These are phyloP conservation scores for Sclerospora graminicola DNA, from an alignment of 352 stramenopile species.

Conservation along the genomic window DNA sequence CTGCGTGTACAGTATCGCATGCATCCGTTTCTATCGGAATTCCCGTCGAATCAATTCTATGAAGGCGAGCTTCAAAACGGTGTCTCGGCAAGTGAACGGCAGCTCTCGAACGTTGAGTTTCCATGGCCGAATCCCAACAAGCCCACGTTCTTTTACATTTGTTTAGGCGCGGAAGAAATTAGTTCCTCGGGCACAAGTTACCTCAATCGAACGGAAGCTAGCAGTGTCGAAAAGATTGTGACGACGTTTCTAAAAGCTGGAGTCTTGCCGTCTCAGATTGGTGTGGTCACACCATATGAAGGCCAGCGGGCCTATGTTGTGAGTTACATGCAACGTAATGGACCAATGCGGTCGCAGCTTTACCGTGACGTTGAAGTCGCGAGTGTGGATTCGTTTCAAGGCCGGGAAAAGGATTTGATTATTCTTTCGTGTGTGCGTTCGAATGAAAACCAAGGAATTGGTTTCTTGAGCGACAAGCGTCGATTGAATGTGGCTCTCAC, in stretches of 20 bases:
- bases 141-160: conserved; percentile 98
- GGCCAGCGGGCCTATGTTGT: conserved; percentile 98
- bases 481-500: conserved; percentile 99
- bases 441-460: conserved; percentile 98
- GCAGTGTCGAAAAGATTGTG: conserved; percentile 97
- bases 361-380: conserved; percentile 99
- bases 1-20: conserved; percentile 99
- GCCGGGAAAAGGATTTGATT: conserved; percentile 99
- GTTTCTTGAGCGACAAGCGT: conserved; percentile 96
- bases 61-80: conserved; percentile 98
- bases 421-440: conserved; percentile 96
- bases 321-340: conserved; percentile 95
- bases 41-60: conserved; percentile 99
- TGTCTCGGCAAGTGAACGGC: conserved; percentile 91
- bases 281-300: conserved; percentile 97
- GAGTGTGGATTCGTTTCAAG: conserved; percentile 98
- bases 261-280: conserved; percentile 88
- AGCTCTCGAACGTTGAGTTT: conserved; percentile 86
- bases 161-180: conserved; percentile 95
- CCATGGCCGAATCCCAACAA: conserved; percentile 95
- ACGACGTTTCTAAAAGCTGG: conserved; percentile 93
- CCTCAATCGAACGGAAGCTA: conserved; percentile 97
- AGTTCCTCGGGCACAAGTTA: conserved; percentile 96
- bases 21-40: conserved; percentile 98
- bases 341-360: conserved; percentile 87